Evolutionary conservation across 2,329 filamentous ascomycete genomes (phyloP).

Genomic region (Colletotrichum eremochloae): DNA sequence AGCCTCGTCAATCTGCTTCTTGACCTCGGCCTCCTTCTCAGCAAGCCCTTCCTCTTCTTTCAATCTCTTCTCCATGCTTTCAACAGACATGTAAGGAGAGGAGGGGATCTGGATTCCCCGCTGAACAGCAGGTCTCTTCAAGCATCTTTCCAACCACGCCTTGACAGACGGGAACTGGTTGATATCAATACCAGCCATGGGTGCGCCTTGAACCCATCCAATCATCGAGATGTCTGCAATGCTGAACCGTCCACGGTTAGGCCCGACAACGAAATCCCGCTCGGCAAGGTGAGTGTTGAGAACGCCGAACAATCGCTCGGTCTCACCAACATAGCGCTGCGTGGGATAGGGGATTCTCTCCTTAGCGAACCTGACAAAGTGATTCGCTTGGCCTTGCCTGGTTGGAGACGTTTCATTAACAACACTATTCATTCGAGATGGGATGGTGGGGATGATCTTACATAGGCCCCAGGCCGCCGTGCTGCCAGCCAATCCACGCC

Average conservation of each 20-base stretch:
- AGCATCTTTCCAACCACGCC: constrained; percentile 75
- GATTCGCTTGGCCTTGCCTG: constrained; percentile 82
- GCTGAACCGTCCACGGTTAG: constrained; percentile 67
- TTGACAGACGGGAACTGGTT: constrained; percentile 74
- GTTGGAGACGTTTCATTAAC: constrained; percentile 35
- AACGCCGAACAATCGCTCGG: constrained; percentile 79
- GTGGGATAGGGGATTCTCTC: constrained; percentile 79
- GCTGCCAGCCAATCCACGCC: constrained; percentile 77
- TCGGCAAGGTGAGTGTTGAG: constrained; percentile 73
- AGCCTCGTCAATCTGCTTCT: constrained; percentile 49
- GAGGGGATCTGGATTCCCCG: constrained; percentile 74
- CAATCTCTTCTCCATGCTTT: constrained; percentile 54
- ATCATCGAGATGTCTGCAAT: constrained; percentile 81
- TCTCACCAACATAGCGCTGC: constrained; percentile 82
- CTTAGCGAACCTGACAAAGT: constrained; percentile 77
- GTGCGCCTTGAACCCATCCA: constrained; percentile 72
- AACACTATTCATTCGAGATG: neutral
- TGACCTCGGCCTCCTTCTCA: constrained; percentile 56
- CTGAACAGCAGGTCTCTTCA: constrained; percentile 70
- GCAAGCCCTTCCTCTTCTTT: constrained; percentile 61
- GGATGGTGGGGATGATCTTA: constrained; percentile 33
- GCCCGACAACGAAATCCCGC: constrained; percentile 67
- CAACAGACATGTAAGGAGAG: constrained; percentile 56
- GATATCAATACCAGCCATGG: constrained; percentile 74
- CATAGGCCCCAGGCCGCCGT: constrained; percentile 79